Evolutionary conservation across 2,329 filamentous ascomycete species (phyloP).

Genomic region (Bipolaris victoriae): DNA sequence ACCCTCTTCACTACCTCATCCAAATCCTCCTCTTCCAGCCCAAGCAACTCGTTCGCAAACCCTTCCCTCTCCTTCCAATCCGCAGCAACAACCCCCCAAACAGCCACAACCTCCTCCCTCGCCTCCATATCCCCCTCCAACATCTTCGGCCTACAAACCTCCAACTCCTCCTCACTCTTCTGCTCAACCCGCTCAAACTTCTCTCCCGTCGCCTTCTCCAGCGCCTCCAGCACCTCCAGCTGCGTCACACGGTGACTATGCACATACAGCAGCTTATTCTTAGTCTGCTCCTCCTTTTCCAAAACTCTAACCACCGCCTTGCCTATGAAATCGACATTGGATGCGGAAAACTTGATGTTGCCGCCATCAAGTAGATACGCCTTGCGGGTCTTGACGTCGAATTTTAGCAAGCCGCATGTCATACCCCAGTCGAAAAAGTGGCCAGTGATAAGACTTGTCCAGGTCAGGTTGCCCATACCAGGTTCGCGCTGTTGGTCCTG

Average conservation of each 20-base stretch:
- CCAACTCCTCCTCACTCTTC: constrained; percentile 43
- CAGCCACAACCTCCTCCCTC: constrained; percentile 41
- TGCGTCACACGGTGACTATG: constrained; percentile 65
- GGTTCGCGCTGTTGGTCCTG: constrained; percentile 48
- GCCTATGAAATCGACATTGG: constrained; percentile 60
- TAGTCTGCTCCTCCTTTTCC: constrained; percentile 53
- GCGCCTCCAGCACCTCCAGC: constrained; percentile 61
- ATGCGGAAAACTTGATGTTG: constrained; percentile 60
- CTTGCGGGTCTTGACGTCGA: constrained; percentile 58
- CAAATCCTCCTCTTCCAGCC: constrained; percentile 40
- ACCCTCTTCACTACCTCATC: constrained; percentile 38
- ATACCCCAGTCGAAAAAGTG: constrained; percentile 69
- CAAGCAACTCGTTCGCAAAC: constrained; percentile 43
- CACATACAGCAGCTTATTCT: constrained; percentile 64
- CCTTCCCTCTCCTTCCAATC: constrained; percentile 41
- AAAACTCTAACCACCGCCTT: constrained; percentile 61
- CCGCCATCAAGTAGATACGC: constrained; percentile 65
- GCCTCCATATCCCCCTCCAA: constrained; percentile 41
- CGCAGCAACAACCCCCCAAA: constrained; percentile 44
- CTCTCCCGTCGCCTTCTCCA: constrained; percentile 60
- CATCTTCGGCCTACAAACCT: constrained; percentile 39
- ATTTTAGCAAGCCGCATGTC: constrained; percentile 56
- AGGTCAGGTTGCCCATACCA: constrained; percentile 53
- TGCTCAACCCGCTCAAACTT: constrained; percentile 58
- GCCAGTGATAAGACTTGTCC: constrained; percentile 66